These are phyloP conservation scores for Scedosporium apiospermum DNA, from an alignment of 2,329 filamentous ascomycete genomes.

Conservation along the genomic window DNA sequence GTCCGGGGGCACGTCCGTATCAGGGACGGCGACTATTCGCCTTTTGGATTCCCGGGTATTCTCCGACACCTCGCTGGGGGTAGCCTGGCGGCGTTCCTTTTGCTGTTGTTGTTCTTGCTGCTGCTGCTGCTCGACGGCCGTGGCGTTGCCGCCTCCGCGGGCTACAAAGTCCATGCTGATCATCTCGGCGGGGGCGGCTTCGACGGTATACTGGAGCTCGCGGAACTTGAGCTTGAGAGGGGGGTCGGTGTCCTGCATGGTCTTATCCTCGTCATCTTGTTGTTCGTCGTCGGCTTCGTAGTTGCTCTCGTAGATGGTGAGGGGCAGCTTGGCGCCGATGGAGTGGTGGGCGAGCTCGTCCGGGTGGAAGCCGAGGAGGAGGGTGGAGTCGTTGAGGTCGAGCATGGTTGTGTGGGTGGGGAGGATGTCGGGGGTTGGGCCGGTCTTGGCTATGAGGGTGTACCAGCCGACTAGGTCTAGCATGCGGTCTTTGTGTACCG, in stretches of 20 bases:
- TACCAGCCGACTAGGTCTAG: conserved; percentile 92
- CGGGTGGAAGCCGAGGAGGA: conserved; percentile 81
- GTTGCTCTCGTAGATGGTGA: conserved; percentile 84
- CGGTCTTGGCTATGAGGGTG: conserved; percentile 62
- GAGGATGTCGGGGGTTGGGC: conserved; percentile 60
- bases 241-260: conserved; percentile 57
- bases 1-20: conserved; percentile 20
- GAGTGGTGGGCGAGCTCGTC: conserved; percentile 42
- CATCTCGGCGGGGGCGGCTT: conserved; percentile 95
- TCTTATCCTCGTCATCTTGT: conserved; percentile 44
- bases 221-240: conserved; percentile 62
- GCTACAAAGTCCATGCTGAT: conserved; percentile 93
- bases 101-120: conserved; percentile 11
- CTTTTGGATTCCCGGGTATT: conserved; percentile 13
- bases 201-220: conserved; percentile 76
- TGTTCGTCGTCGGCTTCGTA: conserved; percentile 57
- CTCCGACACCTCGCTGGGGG: not conserved
- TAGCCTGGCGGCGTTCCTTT: conserved; percentile 17
- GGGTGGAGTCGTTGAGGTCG: conserved; percentile 72
- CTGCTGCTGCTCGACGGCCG: conserved; percentile 29
- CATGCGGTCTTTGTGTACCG: conserved; percentile 74
- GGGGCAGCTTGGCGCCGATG: conserved; percentile 70
- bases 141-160: conserved; percentile 71
- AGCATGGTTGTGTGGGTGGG: conserved; percentile 73
- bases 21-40: conserved; percentile 18